Base-by-base conservation (phyloP, 2,329 filamentous ascomycete genomes). In the Alternaria sp. region DNA sequence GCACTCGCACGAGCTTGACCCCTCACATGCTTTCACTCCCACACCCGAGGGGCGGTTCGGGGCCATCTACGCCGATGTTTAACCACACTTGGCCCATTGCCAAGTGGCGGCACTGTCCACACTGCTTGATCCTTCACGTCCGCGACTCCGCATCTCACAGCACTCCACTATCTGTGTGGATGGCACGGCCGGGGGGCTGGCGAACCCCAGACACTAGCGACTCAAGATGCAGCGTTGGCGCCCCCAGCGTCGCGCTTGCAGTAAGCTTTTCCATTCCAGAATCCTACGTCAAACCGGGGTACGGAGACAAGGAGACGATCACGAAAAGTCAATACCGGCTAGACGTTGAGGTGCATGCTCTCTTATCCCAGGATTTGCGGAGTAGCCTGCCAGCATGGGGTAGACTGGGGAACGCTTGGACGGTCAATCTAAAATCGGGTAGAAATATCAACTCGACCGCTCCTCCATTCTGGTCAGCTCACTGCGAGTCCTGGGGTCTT, bases 51-150 rank as follows among this genome's bases (percentile, higher is more conserved):
- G 39, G 39, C 42, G 23, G 24, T 55, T 71, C 69, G 69, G 69
- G 4, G 28, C 49, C 55, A 56, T 59, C 66, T 71, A 53, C 28
- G 60, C 69, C 69, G 69, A 61, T 51, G 44, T 46, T 52, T 57
- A 60, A 55, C 58, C 60, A 40, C 49, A 54, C 26, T 37, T 45
- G 62, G 56, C 48, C 56, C 61, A 36, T 50, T 58, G 67, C 71
- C 67, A 69, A 71, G 70, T 21, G 23, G 61, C 62, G 59, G 62
- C 61, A 55, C 36, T 58, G 60, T 67, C 63, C 65, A 65, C 66
- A 69, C 51, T 60, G 61, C 64, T 67, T 67, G 48, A 62, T 58
- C 49, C 53, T 65, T 46, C 54, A 44, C 50, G 41, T 28, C 54
- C 55, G 58, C 49, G 53, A 54, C 57, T 62, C 56, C 45, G 59